phyloP scores from a whole-genome alignment of 257 asterid species.

The Apocynum venetum region DNA sequence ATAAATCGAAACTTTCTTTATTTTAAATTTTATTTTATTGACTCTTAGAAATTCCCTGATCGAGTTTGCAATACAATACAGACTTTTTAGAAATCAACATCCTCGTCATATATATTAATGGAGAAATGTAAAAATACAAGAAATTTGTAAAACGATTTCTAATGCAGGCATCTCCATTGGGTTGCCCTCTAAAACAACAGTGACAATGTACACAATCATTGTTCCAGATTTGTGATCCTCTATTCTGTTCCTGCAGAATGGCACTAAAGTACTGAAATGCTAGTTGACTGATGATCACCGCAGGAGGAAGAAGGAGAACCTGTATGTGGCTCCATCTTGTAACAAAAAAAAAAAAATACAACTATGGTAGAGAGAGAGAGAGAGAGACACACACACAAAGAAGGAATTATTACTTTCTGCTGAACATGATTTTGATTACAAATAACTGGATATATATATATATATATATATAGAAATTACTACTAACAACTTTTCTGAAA shows the following conservation, averaged over 20 bases:
- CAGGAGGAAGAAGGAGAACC: too few relatives aligned
- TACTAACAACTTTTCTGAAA: too few relatives aligned
- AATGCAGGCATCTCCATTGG: neutral
- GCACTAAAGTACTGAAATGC: neutral
- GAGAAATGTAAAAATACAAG: neutral
- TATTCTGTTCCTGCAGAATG: neutral
- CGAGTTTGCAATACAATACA: neutral
- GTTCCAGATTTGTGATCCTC: neutral
- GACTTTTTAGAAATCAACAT: neutral
- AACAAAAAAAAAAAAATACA: too few relatives aligned
- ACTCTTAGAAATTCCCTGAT: neutral
- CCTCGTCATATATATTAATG: neutral
- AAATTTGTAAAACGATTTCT: neutral
- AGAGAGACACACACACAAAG: too few relatives aligned
- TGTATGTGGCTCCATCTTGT: neutral
- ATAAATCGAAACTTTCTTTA: too few relatives aligned
- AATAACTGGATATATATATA: too few relatives aligned
- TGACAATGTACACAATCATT: neutral
- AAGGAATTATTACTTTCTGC: too few relatives aligned
- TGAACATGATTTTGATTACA: too few relatives aligned
- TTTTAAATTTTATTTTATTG: too few relatives aligned
- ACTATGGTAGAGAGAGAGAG: too few relatives aligned
- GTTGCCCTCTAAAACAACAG: neutral
- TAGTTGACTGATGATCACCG: neutral
- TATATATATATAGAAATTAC: too few relatives aligned